Evolutionary conservation across 164 flowering plant genomes (phyloP).

Genomic region (Magnolia sinica): DNA sequence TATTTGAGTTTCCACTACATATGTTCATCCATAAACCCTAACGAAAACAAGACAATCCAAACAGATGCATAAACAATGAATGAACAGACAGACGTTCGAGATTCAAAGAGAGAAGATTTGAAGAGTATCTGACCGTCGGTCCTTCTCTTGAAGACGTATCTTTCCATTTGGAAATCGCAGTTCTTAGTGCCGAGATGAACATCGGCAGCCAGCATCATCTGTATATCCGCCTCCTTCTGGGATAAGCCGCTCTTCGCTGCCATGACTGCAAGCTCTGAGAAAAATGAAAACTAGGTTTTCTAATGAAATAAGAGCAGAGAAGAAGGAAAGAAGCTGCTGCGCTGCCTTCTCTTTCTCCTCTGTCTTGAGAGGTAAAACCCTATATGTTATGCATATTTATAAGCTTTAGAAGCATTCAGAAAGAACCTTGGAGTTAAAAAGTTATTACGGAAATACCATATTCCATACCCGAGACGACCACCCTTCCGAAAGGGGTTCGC

Average conservation of each 20-base stretch:
- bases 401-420: not conserved
- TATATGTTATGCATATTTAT: too few species aligned
- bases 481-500: too few species aligned
- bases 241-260: constrained; percentile 34
- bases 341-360: not conserved
- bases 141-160: constrained; percentile 79
- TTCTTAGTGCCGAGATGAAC: constrained; percentile 89
- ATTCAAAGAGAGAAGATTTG: not conserved
- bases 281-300: not conserved
- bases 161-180: constrained; percentile 89
- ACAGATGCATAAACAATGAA: not conserved
- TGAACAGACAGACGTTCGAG: not conserved
- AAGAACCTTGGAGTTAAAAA: too few species aligned
- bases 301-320: not conserved
- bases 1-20: not conserved
- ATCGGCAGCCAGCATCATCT: constrained; percentile 81
- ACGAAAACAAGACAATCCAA: not conserved
- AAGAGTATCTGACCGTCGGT: constrained; percentile 45
- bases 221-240: constrained; percentile 69
- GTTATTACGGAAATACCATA: not conserved
- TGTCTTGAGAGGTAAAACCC: not conserved
- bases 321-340: not conserved
- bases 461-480: too few species aligned
- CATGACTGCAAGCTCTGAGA: constrained; percentile 20
- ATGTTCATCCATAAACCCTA: not conserved